Evolutionary conservation across 805 yeast genomes (phyloP), one percentile per base, ranked within the genome.

Genomic region (Maudiozyma bulderi): DNA sequence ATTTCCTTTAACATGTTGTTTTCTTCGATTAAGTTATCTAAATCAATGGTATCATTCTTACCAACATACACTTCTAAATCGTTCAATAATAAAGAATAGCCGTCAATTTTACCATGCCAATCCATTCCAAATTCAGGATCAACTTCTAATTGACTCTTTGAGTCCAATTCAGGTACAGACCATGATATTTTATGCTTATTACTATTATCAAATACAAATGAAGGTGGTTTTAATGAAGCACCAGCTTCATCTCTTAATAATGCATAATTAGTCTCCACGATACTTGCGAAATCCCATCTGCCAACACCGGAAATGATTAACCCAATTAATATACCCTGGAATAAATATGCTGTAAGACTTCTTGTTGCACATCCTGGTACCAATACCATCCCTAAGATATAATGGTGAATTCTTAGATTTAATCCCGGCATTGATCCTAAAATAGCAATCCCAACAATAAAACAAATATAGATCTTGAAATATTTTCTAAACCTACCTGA

Each of bases 241-340:
- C 78, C 75, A 0, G 95, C 90, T 56, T 86, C 95, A 15, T 84
- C 84, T 55, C 97, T 72, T 49, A 80, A 63, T 42, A 90, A 64
- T 3, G 86, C 74, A 5, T 73, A 67, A 29, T 76, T 76, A 0
- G 96, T 86, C 60, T 91, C 96, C 1, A 86, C 80, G 49, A 91
- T 80, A 11, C 96, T 81, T 2, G 95, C 97, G 58, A 85, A 81
- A 49, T 93, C 97, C 99, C 99, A 91, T 49, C 95, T 72, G 0
- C 95, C 79, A 1, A 87, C 80, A 0, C 99, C 99, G 26, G 90
- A 84, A 6, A 89, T 72, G 45, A 85, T 74, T 43, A 91, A 70
- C 0, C 97, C 99, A 0, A 87, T 62, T 28, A 91, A 68, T 0
- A 91, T 76, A 2, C 97, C 98, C 62, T 90, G 96, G 60, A 86